Base-by-base conservation (phyloP, 148 eudicot genomes). In the Agrostemma githago region DNA sequence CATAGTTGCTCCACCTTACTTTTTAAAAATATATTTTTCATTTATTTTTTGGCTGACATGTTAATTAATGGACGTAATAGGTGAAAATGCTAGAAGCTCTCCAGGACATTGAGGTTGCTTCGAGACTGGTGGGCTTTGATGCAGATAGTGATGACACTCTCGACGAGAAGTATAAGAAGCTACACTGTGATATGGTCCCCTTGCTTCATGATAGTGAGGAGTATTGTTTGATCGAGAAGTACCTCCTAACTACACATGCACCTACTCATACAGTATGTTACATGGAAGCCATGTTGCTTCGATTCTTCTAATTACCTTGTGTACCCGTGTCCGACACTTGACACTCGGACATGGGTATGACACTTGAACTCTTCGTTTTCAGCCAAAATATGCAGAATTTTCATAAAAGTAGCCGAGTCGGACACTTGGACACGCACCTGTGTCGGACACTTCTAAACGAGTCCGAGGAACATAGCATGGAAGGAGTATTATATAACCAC, bases 51-150 rank as follows among this genome's bases (percentile, higher is more conserved):
- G n/a, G 3, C 64, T 40, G 38, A 37, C 46, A 9, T 72, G 60
- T 15, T 80, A 60, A 26, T 19, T 56, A 48, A 26, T 66, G 21
- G 72, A 16, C 38, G 10, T 79, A 72, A 26, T 79, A 96, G 99
- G 94, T 96, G 70, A 92, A 96, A 92, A 96, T 96, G 97, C 74
- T 96, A 53, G 99, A 96, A 89, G 99, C 99, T 72, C 99, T 96
- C 68, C 99, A 96, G 77, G 99, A 96, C 74, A 96, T 96, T 78
- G 97, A 96, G 82, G 90, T 96, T 83, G 99, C 99, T 77, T 96
- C 99, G 19, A 87, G 89, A 79, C 79, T 96, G 74, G 99, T 92
- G 69, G 99, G 99, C 71, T 96, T 96, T 89, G 99, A 89, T 70
- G 87, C 16, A 43, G 89, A 89, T 74, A 78, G 77, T 80, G 85